Evolutionary conservation across 129 eudicot species (phyloP).

Genomic region (Gnaphalium uliginosum): DNA sequence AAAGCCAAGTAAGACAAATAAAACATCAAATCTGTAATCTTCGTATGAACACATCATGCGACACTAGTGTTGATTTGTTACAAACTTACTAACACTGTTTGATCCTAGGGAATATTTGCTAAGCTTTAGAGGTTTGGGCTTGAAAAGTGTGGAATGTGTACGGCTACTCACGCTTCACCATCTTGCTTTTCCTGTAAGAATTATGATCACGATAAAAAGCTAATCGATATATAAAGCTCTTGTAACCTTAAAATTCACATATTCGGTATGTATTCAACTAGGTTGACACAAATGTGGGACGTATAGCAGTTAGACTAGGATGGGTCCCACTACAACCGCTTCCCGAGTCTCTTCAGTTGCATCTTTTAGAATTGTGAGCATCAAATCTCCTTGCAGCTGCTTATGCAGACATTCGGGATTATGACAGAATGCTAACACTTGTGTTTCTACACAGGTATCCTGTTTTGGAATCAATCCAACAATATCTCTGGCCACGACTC

Average conservation of each 20-base stretch:
- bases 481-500: slow-evolving; percentile 90
- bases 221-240: not conserved
- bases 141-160: slow-evolving; percentile 91
- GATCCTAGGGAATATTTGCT: slow-evolving; percentile 74
- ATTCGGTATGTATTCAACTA: slow-evolving; percentile 28
- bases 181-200: slow-evolving; percentile 91
- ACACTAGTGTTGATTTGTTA: not conserved
- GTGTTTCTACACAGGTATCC: slow-evolving; percentile 61
- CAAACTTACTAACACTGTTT: not conserved
- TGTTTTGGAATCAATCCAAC: slow-evolving; percentile 77
- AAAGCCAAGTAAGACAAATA: slow-evolving; percentile 76
- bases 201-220: not conserved
- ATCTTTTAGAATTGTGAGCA: slow-evolving; percentile 80
- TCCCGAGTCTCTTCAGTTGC: slow-evolving; percentile 83
- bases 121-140: slow-evolving; percentile 77
- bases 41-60: not conserved
- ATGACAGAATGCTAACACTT: slow-evolving; percentile 7
- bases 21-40: not conserved
- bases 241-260: not conserved
- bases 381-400: slow-evolving; percentile 6
- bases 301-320: slow-evolving; percentile 92
- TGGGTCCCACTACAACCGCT: slow-evolving; percentile 96
- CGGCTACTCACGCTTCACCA: slow-evolving; percentile 88
- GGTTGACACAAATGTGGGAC: slow-evolving; percentile 96
- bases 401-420: not conserved